phyloP scores from a whole-genome alignment of 192 early-diverging fungal genomes.

The Dispira simplex region DNA sequence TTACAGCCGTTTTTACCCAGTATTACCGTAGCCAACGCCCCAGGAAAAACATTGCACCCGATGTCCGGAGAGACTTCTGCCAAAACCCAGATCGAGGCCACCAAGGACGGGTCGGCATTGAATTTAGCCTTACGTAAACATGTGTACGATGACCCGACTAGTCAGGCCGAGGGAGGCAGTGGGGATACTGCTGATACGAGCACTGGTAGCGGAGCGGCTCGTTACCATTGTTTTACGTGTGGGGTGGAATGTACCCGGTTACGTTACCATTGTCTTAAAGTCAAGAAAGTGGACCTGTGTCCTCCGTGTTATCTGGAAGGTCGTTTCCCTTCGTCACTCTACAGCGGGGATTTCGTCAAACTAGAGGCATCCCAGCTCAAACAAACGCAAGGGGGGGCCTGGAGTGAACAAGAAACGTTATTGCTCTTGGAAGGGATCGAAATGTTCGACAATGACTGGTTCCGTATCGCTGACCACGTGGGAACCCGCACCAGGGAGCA shows the following conservation, averaged over 20 bases:
- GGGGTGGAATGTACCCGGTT: slow-evolving; percentile 59
- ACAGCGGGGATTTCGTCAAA: slow-evolving; percentile 80
- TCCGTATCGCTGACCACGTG: slow-evolving; percentile 79
- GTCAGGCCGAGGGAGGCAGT: slow-evolving; percentile 13
- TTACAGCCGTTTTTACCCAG: slow-evolving; percentile 75
- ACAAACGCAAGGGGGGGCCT: slow-evolving; percentile 40
- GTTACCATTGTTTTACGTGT: slow-evolving; percentile 67
- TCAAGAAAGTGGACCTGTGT: slow-evolving; percentile 57
- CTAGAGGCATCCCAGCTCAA: slow-evolving; percentile 34
- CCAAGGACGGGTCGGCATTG: slow-evolving; percentile 14
- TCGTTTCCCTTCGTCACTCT: slow-evolving; percentile 69
- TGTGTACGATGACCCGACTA: slow-evolving; percentile 29
- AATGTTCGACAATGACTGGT: slow-evolving; percentile 91
- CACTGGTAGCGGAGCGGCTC: slow-evolving; percentile 14
- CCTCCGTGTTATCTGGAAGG: slow-evolving; percentile 83
- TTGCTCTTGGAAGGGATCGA: slow-evolving; percentile 86
- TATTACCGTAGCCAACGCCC: slow-evolving; percentile 11
- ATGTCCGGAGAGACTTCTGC: too few species aligned
- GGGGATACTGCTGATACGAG: slow-evolving; percentile 22
- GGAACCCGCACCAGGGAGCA: slow-evolving; percentile 80
- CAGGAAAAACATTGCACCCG: slow-evolving; percentile 7
- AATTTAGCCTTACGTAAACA: slow-evolving; percentile 40
- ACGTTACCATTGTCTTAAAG: slow-evolving; percentile 73
- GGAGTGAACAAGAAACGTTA: slow-evolving; percentile 79
- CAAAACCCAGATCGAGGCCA: slow-evolving; percentile 9